phyloP scores from a whole-genome alignment of 129 eudicot genomes.

The Saposhnikovia divaricata region DNA sequence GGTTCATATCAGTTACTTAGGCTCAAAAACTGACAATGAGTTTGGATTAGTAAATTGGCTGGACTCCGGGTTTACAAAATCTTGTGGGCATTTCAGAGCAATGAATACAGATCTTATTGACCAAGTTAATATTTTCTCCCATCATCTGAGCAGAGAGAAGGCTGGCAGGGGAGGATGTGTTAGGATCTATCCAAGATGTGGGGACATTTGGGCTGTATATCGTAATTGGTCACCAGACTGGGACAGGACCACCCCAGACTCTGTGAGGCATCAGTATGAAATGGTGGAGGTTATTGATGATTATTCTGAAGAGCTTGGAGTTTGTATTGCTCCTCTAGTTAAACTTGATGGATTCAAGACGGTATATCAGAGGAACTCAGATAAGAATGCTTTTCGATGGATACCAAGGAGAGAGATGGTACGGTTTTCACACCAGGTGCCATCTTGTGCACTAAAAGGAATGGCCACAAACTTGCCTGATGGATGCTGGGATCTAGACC shows the following conservation, averaged over 20 bases:
- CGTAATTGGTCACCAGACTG: conserved; percentile 28
- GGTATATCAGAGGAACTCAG: conserved; percentile 20
- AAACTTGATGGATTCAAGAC: conserved; percentile 29
- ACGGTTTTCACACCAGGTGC: conserved; percentile 87
- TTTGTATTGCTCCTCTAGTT: conserved; percentile 17
- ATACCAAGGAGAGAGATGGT: conserved; percentile 79
- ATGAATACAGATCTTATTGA: conserved; percentile 54
- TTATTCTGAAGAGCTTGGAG: conserved; percentile 53
- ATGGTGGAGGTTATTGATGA: conserved; percentile 45
- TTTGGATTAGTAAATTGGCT: conserved; percentile 76
- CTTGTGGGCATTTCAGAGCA: conserved; percentile 81
- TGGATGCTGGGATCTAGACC: conserved; percentile 93
- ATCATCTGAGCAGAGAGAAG: conserved; percentile 26
- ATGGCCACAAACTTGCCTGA: conserved; percentile 60
- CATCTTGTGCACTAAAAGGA: conserved; percentile 64
- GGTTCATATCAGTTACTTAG: conserved; percentile 72
- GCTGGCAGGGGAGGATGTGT: conserved; percentile 70
- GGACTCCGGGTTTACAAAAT: conserved; percentile 73
- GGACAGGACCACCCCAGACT: conserved; percentile 23
- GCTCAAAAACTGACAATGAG: conserved; percentile 70
- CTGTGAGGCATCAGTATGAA: conserved; percentile 27
- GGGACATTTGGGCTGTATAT: conserved; percentile 28
- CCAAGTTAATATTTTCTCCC: conserved; percentile 90
- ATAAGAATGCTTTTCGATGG: conserved; percentile 36
- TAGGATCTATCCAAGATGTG: conserved; percentile 24